Evolutionary conservation across 2,329 filamentous ascomycete genomes (phyloP), one percentile per base, ranked within the genome.

Genomic region (Claviceps sp.): DNA sequence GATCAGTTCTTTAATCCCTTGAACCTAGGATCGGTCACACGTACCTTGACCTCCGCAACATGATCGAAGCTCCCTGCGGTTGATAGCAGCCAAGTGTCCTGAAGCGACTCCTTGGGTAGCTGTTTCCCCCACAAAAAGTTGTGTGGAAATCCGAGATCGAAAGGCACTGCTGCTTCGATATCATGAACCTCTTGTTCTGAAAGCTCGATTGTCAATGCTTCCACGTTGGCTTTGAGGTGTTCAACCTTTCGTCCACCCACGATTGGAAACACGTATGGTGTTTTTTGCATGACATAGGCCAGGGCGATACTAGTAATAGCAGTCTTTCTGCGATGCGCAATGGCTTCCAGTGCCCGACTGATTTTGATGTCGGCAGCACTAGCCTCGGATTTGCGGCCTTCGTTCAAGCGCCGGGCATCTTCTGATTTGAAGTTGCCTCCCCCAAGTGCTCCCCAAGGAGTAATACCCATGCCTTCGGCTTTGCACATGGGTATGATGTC

Each of bases 241-340:
- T 83, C 78, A 9, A 86, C 64, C 58, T 81, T 88, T 11, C 84
- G 75, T 0, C 82, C 82, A 11, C 85, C 85, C 4, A 88, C 71
- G 42, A 89, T 80, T 1, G 86, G 86, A 61, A 86, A 87, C 13
- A 88, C 81, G 59, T 86, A 80, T 0, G 83, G 78, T 0, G 81
- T 71, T 68, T 88, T 88, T 56, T 80, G 75, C 73, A 86, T 76
- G 14, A 88, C 80, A 60, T 89, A 89, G 2, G 85, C 85, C 23
- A 89, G 66, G 8, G 85, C 85, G 52, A 77, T 63, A 54, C 70
- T 72, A 16, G 71, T 74, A 55, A 75, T 66, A 50, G 64, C 57
- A 2, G 69, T 71, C 54, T 64, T 62, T 57, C 72, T 72, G 53
- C 67, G 66, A 23, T 59, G 57, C 46, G 73, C 72, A 45, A 85